Conservation (phyloP, 768 basidiomycete species). For the Agaricus subrufescens region DNA sequence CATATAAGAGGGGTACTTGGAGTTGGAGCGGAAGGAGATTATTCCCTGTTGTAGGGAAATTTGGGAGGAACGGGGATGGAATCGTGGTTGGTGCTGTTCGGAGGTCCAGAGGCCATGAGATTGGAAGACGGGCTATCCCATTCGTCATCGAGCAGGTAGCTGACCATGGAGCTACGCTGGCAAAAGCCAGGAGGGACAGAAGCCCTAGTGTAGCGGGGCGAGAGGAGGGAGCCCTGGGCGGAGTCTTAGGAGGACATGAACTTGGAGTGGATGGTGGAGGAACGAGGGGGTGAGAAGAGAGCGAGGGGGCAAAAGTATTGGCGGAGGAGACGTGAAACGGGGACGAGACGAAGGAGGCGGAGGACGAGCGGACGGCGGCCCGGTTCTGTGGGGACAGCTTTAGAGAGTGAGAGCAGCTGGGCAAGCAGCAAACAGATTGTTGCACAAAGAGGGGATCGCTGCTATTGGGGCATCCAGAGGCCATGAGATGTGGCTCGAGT, state of each 20-base stretch:
- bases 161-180: slow-evolving; percentile 53
- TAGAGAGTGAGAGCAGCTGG: not conserved
- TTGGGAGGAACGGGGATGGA: slow-evolving; percentile 30
- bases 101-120: not conserved
- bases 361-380: slow-evolving; percentile 6
- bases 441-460: too few species aligned
- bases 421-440: slow-evolving; percentile 3
- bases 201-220: slow-evolving; percentile 9
- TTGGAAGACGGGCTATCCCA: slow-evolving; percentile 3
- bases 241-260: not conserved
- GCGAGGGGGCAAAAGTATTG: slow-evolving; percentile 14
- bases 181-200: slow-evolving; percentile 21
- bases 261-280: slow-evolving; percentile 5
- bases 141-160: slow-evolving; percentile 55
- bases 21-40: slow-evolving; percentile 51
- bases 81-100: slow-evolving; percentile 14
- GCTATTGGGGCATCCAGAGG: too few species aligned
- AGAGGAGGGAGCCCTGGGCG: not conserved
- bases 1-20: slow-evolving; percentile 56
- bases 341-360: slow-evolving; percentile 38
- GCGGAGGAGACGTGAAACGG: slow-evolving; percentile 26
- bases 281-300: slow-evolving; percentile 5
- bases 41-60: slow-evolving; percentile 25
- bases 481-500: too few species aligned
- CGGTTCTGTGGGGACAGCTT: not conserved